Evolutionary conservation across 83 land plant genomes (phyloP).

Genomic region (Picea engelmannii): DNA sequence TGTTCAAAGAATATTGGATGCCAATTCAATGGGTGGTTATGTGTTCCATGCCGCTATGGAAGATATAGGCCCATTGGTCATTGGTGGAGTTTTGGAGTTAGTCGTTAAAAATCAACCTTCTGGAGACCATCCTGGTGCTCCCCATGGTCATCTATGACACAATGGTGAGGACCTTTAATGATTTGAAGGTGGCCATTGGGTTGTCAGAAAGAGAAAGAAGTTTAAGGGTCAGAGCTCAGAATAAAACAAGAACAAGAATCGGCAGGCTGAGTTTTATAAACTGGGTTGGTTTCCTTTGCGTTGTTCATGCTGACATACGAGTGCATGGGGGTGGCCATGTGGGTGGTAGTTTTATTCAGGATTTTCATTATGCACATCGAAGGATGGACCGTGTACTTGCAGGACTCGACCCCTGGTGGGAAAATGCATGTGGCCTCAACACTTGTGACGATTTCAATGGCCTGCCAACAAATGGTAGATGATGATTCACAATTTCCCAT

Average conservation of each 20-base stretch:
- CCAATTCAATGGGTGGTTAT: constrained; percentile 93
- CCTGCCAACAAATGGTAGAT: not conserved
- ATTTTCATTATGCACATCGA: constrained; percentile 28
- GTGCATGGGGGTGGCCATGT: constrained; percentile 39
- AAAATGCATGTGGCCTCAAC: not conserved
- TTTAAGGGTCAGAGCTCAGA: not conserved
- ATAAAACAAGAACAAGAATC: not conserved
- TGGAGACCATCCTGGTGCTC: constrained; percentile 68
- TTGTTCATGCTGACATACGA: constrained; percentile 63
- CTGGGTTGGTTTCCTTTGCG: constrained; percentile 78
- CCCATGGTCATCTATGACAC: constrained; percentile 57
- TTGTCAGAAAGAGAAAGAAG: constrained; percentile 6
- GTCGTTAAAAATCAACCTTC: constrained; percentile 63
- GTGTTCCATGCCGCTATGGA: constrained; percentile 86
- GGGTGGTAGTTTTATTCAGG: constrained; percentile 25
- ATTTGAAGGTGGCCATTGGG: constrained; percentile 30
- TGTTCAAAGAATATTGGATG: constrained; percentile 67
- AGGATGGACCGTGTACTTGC: not conserved
- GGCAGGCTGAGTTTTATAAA: constrained; percentile 50
- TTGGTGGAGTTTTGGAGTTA: constrained; percentile 40
- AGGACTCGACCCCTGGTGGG: not conserved
- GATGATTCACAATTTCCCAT: not conserved
- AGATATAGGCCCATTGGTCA: constrained; percentile 32
- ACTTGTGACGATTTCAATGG: constrained; percentile 3
- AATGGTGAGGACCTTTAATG: constrained; percentile 43